A percentile compares a stretch with the other conserved stretches of the same genome.
Conservation (phyloP, 768 basidiomycete species). For the Lenzites betulinus region DNA sequence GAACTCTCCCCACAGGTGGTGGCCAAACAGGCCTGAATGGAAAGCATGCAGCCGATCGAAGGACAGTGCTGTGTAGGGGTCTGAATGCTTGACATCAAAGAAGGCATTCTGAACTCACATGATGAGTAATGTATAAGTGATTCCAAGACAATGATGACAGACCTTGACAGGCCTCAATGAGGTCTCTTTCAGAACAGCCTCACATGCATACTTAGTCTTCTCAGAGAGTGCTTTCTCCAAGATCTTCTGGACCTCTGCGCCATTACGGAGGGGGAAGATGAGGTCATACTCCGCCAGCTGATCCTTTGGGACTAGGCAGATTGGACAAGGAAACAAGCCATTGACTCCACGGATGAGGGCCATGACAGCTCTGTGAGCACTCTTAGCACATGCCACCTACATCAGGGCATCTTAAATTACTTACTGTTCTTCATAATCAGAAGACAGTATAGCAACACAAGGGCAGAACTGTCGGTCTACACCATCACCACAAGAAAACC, state of each 20-base stretch:
- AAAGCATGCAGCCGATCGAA: conserved; percentile 10
- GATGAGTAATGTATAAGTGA: neutral
- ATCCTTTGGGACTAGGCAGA: neutral
- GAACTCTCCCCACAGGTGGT: conserved; percentile 3
- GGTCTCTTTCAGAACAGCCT: neutral
- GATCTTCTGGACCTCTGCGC: neutral
- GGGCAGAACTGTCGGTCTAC: conserved; percentile 21
- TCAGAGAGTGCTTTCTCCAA: neutral
- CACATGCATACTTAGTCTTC: too few species aligned
- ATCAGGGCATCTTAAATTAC: conserved; percentile 19
- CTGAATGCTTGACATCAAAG: neutral
- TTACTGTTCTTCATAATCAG: conserved; percentile 35
- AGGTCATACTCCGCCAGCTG: neutral
- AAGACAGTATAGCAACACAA: conserved; percentile 26
- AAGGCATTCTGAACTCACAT: conserved; percentile 2
- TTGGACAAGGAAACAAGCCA: conserved; percentile 3
- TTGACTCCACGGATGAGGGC: conserved; percentile 8
- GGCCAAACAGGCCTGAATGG: neutral
- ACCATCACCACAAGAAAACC: conserved; percentile 9
- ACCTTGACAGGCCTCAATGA: neutral
- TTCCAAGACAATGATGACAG: neutral
- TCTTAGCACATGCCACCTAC: too few species aligned
- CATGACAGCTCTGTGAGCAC: conserved; percentile 16
- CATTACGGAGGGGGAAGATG: neutral
- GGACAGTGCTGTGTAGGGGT: conserved; percentile 1